phyloP scores from a whole-genome alignment of 805 yeast species.

The Limtongia smithiae region DNA sequence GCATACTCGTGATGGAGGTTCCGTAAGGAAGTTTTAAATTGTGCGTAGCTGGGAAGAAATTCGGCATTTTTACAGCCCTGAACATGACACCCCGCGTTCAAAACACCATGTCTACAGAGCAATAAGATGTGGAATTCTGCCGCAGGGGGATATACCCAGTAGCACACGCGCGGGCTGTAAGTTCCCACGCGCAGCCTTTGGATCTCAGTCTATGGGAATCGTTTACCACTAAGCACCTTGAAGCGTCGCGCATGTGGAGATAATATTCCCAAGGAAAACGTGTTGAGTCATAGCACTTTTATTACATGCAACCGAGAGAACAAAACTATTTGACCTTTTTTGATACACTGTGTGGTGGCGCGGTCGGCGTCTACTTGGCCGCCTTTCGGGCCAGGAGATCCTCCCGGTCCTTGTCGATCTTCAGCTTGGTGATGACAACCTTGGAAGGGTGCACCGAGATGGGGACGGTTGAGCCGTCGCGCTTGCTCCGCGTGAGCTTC shows the following conservation, averaged over 20 bases:
- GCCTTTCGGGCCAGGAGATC: constrained; percentile 59
- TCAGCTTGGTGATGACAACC: constrained; percentile 97
- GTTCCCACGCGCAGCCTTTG: no score
- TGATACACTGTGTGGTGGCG: constrained; percentile 10
- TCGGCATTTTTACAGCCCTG: neutral
- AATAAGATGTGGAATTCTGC: constrained; percentile 16
- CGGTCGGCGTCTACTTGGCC: constrained; percentile 3
- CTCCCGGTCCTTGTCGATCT: constrained; percentile 98
- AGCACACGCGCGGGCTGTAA: no score
- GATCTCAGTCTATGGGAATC: constrained; percentile 25
- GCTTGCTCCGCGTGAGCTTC: constrained; percentile 96
- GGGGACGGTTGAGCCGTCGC: constrained; percentile 96
- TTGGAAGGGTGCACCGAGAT: constrained; percentile 97
- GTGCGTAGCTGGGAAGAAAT: neutral
- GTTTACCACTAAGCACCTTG: constrained; percentile 29
- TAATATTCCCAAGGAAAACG: constrained; percentile 25
- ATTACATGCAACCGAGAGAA: constrained; percentile 10
- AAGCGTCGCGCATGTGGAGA: constrained; percentile 28
- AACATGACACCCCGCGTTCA: constrained; percentile 26
- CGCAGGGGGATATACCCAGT: no score
- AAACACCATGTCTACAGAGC: constrained; percentile 7
- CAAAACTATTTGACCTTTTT: neutral
- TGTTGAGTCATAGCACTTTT: constrained; percentile 8
- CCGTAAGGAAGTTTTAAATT: constrained; percentile 1
- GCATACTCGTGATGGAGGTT: no score